phyloP scores from a whole-genome alignment of 495 filamentous ascomycete genomes.

The Bryoglossum gracile region DNA sequence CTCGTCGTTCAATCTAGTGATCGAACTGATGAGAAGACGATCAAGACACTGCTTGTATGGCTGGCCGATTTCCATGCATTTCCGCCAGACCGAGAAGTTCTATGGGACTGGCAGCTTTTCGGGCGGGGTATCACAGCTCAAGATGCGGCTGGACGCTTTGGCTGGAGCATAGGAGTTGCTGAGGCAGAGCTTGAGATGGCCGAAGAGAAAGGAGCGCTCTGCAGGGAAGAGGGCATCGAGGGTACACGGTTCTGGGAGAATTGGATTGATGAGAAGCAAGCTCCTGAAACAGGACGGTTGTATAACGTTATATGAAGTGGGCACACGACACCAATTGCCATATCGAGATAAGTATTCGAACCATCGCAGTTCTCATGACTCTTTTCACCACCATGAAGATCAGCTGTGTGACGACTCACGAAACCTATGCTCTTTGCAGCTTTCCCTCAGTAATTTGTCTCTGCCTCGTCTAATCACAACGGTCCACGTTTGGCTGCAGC shows the following conservation, averaged over 20 bases:
- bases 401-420: too few species aligned
- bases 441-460: background rate
- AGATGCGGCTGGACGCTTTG: conserved; percentile 83
- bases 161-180: conserved; percentile 98
- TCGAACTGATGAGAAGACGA: conserved; percentile 85
- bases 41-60: conserved; percentile 69
- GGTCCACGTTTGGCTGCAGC: background rate
- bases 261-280: conserved; percentile 26
- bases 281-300: background rate
- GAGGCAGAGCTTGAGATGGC: conserved; percentile 96
- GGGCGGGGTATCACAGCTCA: conserved; percentile 84
- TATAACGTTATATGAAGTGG: conserved; percentile 12
- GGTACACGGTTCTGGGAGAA: conserved; percentile 81
- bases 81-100: conserved; percentile 53
- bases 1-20: conserved; percentile 86
- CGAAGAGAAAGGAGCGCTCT: conserved; percentile 74
- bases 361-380: background rate
- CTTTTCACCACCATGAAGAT: too few species aligned
- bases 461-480: conserved; percentile 3
- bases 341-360: background rate
- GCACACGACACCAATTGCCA: background rate
- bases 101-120: conserved; percentile 70
- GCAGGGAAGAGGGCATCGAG: conserved; percentile 77
- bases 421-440: too few species aligned
- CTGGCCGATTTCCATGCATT: conserved; percentile 61